These are phyloP conservation scores for Chaetomium olivaceum DNA, from an alignment of 2,329 filamentous ascomycete species.

Conservation along the genomic window DNA sequence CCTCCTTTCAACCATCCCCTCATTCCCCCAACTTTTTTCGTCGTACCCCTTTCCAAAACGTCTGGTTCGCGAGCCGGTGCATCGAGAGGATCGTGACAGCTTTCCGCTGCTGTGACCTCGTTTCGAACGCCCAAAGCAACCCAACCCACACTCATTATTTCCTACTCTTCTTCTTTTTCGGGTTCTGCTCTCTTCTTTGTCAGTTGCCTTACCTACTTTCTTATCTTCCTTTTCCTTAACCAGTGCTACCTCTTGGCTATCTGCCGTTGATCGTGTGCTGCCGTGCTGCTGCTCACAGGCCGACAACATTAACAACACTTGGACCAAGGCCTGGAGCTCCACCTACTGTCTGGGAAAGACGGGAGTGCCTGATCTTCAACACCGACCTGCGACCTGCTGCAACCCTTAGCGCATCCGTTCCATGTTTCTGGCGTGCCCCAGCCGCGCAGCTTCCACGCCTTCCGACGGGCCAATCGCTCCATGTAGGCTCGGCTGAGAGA, in stretches of 20 bases:
- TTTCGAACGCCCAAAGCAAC: conserved; percentile 1
- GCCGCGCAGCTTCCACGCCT: conserved; percentile 15
- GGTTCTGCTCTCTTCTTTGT: background rate
- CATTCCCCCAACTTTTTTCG: conserved; percentile 11
- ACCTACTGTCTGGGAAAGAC: background rate
- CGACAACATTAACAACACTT: background rate
- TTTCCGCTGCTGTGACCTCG: background rate
- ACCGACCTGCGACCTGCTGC: conserved; percentile 24
- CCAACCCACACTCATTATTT: conserved; percentile 15
- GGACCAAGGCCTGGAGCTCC: conserved; percentile 7
- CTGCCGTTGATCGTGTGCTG: background rate
- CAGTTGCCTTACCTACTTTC: background rate
- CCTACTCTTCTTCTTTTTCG: background rate
- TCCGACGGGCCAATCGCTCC: conserved; percentile 24
- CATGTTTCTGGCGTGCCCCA: conserved; percentile 24
- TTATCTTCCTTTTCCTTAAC: background rate
- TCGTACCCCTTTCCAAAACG: conserved; percentile 1
- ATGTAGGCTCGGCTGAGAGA: conserved; percentile 25
- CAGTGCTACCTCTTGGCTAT: background rate
- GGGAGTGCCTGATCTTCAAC: conserved; percentile 17
- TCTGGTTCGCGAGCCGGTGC: conserved; percentile 11
- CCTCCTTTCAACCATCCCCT: conserved; percentile 20
- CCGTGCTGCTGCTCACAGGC: background rate
- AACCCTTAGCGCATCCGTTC: conserved; percentile 23
- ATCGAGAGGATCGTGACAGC: conserved; percentile 4